Conservation (phyloP, 2,329 filamentous ascomycete species). For the Apiospora malaysiana region DNA sequence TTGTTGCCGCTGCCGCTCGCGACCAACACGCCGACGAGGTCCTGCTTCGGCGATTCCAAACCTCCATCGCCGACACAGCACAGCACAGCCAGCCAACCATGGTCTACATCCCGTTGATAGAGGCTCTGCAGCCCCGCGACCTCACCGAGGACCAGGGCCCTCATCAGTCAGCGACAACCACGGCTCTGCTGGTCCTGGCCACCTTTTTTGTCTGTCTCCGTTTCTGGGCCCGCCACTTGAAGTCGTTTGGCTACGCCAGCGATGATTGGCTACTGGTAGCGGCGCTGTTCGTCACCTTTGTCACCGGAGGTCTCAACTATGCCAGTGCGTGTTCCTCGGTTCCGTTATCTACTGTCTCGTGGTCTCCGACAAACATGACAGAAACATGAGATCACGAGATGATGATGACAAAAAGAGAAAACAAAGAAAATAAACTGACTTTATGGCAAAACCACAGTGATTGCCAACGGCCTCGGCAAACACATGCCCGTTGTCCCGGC, state of each 20-base stretch:
- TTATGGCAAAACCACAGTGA: slow-evolving; percentile 22
- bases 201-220: slow-evolving; percentile 25
- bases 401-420: background rate
- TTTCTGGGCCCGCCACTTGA: slow-evolving; percentile 27
- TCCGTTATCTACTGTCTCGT: background rate
- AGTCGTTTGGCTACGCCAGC: slow-evolving; percentile 21
- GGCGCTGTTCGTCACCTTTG: slow-evolving; percentile 25
- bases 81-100: background rate
- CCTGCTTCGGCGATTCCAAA: background rate
- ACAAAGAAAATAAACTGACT: background rate
- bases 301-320: slow-evolving; percentile 27
- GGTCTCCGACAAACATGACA: background rate
- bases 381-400: background rate
- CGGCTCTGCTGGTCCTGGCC: slow-evolving; percentile 25
- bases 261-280: slow-evolving; percentile 27
- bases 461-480: slow-evolving; percentile 27
- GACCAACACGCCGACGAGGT: background rate
- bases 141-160: background rate
- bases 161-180: background rate
- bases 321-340: slow-evolving; percentile 25
- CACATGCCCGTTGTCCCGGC: slow-evolving; percentile 18
- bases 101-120: background rate
- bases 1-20: no score
- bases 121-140: background rate
- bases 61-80: background rate